phyloP scores from a whole-genome alignment of 768 basidiomycete genomes.

The Ramaria sp. region DNA sequence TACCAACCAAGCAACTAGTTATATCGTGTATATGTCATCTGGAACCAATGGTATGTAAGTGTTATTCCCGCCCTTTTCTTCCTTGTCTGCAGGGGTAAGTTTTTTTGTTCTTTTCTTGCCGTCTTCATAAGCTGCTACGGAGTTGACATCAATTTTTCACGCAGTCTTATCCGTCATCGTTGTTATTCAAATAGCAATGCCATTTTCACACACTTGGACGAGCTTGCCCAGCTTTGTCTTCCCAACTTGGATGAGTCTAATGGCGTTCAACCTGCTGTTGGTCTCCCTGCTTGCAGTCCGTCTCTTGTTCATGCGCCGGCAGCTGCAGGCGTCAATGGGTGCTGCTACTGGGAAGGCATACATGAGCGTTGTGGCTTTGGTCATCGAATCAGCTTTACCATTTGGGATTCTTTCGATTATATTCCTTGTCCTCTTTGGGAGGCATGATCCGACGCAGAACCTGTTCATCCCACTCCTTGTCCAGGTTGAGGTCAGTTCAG shows the following conservation, averaged over 20 bases:
- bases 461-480: not conserved
- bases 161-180: not conserved
- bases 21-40: conserved; percentile 6
- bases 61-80: conserved; percentile 4
- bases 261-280: conserved; percentile 1
- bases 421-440: not conserved
- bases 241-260: not conserved
- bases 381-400: conserved; percentile 7
- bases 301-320: not conserved
- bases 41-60: not conserved
- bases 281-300: not conserved
- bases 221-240: not conserved
- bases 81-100: not conserved
- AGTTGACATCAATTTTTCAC: not conserved
- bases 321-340: not conserved
- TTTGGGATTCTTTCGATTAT: not conserved
- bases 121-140: not conserved
- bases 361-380: not conserved
- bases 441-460: not conserved
- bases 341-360: not conserved
- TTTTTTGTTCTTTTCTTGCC: not conserved
- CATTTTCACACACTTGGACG: not conserved
- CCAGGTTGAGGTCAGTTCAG: not conserved
- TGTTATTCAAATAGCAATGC: not conserved
- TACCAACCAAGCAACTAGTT: not conserved